These are phyloP conservation scores for Aspergillus taichungensis DNA, from an alignment of 495 filamentous ascomycete genomes.

Conservation along the genomic window DNA sequence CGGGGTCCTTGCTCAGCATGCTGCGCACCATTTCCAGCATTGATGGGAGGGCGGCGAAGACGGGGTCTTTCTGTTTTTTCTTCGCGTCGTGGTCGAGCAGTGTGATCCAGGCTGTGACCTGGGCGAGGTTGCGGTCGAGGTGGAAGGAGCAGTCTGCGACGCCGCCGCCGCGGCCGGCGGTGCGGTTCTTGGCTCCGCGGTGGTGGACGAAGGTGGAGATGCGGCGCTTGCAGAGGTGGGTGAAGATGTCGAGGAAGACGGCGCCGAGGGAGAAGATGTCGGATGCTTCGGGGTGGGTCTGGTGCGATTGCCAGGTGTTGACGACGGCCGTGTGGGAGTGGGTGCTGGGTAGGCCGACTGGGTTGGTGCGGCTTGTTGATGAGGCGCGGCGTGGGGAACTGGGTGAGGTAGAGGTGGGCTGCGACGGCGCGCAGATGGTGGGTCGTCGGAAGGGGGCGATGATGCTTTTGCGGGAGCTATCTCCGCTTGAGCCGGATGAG, in stretches of 20 bases:
- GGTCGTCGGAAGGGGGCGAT: slow-evolving; percentile 21
- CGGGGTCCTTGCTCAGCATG: slow-evolving; percentile 35
- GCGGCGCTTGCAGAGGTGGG: slow-evolving; percentile 66
- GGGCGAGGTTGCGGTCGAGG: slow-evolving; percentile 54
- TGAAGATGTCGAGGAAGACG: slow-evolving; percentile 62
- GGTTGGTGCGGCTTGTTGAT: slow-evolving; percentile 3
- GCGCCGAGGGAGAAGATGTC: slow-evolving; percentile 39
- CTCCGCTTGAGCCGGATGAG: slow-evolving; percentile 25
- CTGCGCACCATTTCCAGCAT: slow-evolving; percentile 35
- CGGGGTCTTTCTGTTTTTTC: slow-evolving; percentile 47
- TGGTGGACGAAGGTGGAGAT: slow-evolving; percentile 62
- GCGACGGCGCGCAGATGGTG: slow-evolving; percentile 26
- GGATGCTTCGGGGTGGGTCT: slow-evolving; percentile 23
- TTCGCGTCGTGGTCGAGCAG: slow-evolving; percentile 57
- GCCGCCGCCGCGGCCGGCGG: slow-evolving; percentile 56
- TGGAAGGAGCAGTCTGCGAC: slow-evolving; percentile 78
- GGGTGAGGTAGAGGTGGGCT: slow-evolving; percentile 26
- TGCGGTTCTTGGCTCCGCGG: slow-evolving; percentile 61
- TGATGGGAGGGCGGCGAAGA: slow-evolving; percentile 29
- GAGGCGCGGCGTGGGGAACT: slow-evolving; percentile 14
- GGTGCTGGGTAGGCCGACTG: slow-evolving; percentile 9
- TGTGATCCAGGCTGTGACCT: slow-evolving; percentile 71
- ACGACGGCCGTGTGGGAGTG: slow-evolving; percentile 20
- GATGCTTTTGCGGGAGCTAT: slow-evolving; percentile 14
- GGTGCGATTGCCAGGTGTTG: slow-evolving; percentile 36